Percentiles rank a stretch among this genome's conserved stretches.
Conservation (phyloP, 2,329 filamentous ascomycete genomes). For the Zymoseptoria pseudotritici region DNA sequence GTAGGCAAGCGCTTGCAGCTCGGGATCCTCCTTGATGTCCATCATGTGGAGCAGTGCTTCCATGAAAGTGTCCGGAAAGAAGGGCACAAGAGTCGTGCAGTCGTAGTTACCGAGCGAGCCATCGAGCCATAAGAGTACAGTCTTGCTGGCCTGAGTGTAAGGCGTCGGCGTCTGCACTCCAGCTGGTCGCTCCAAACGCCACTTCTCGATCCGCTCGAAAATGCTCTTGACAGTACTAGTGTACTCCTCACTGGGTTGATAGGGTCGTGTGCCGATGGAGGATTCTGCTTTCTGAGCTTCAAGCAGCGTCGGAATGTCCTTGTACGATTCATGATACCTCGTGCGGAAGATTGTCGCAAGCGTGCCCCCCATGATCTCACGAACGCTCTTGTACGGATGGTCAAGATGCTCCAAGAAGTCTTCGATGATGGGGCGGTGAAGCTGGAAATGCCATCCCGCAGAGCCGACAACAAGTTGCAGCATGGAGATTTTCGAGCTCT, state of each 20-base stretch:
- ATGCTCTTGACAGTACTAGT: constrained; percentile 62
- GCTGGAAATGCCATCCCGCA: constrained; percentile 90
- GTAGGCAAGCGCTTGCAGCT: constrained; percentile 88
- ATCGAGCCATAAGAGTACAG: constrained; percentile 90
- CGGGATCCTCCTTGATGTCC: constrained; percentile 97
- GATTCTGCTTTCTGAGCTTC: constrained; percentile 71
- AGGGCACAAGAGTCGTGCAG: constrained; percentile 80
- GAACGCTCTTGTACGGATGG: constrained; percentile 95
- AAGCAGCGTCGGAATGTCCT: constrained; percentile 67
- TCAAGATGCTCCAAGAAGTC: constrained; percentile 89
- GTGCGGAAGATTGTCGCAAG: constrained; percentile 84
- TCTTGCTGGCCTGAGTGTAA: constrained; percentile 95
- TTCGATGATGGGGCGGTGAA: constrained; percentile 77
- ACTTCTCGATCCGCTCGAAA: constrained; percentile 73
- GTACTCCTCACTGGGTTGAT: constrained; percentile 70
- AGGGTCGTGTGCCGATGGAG: constrained; percentile 77
- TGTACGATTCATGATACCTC: constrained; percentile 88
- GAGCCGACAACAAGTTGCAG: constrained; percentile 83
- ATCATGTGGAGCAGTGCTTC: constrained; percentile 97
- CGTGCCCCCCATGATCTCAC: constrained; percentile 87
- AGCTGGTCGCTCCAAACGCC: constrained; percentile 75
- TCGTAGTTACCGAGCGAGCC: constrained; percentile 84
- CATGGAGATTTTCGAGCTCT: constrained; percentile 90
- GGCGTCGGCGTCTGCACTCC: constrained; percentile 89
- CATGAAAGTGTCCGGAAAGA: constrained; percentile 85